These are phyloP conservation scores for Thecaphora thlaspeos DNA, from an alignment of 1,284 basidiomycete genomes.

Conservation along the genomic window DNA sequence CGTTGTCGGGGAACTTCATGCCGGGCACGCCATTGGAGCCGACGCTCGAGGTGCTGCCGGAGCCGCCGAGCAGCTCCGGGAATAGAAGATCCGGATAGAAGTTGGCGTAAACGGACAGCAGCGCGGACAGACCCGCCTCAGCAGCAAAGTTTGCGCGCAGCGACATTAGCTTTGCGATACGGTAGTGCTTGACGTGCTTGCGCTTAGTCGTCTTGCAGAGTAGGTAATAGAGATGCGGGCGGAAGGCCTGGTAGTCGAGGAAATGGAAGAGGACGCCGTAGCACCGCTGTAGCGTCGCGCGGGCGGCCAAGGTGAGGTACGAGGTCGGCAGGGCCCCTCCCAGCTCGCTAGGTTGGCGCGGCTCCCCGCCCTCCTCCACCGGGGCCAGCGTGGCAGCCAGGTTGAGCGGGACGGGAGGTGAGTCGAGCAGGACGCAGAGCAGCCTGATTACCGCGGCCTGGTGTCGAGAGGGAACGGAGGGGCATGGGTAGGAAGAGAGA, in stretches of 20 bases:
- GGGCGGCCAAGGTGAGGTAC: slow-evolving; percentile 29
- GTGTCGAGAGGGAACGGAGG: too few relatives aligned
- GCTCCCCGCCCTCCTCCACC: slow-evolving; percentile 14
- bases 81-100: slow-evolving; percentile 44
- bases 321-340: slow-evolving; percentile 23
- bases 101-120: slow-evolving; percentile 37
- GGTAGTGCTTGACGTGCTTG: slow-evolving; percentile 36
- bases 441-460: slow-evolving; percentile 21
- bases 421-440: slow-evolving; percentile 26
- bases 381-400: slow-evolving; percentile 23
- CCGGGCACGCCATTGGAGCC: slow-evolving; percentile 15
- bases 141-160: slow-evolving; percentile 23
- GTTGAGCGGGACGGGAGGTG: slow-evolving; percentile 19
- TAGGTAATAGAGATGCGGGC: slow-evolving; percentile 37
- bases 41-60: slow-evolving; percentile 12
- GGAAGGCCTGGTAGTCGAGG: slow-evolving; percentile 36
- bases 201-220: slow-evolving; percentile 33
- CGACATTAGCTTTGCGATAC: slow-evolving; percentile 38
- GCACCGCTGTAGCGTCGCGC: slow-evolving; percentile 20
- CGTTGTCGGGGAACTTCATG: slow-evolving; percentile 33
- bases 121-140: slow-evolving; percentile 24
- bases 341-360: slow-evolving; percentile 11
- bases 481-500: too few relatives aligned
- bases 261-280: slow-evolving; percentile 44
- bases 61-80: slow-evolving; percentile 28